These are phyloP conservation scores for Marchantia polymorpha DNA, from an alignment of 225 moss, liverwort and hornwort genomes.

Conservation along the genomic window DNA sequence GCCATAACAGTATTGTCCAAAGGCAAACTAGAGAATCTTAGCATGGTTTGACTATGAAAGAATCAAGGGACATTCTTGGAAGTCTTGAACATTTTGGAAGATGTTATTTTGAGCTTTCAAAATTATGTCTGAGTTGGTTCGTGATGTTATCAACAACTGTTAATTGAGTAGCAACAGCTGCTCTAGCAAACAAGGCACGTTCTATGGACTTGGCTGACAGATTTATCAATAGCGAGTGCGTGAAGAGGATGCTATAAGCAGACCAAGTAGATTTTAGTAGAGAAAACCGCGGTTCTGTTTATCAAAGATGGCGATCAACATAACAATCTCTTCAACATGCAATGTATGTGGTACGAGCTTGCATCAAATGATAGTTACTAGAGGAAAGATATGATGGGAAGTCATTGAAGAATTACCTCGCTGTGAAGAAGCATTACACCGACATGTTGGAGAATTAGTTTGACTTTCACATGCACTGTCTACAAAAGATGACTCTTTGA, in stretches of 20 bases:
- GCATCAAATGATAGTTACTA: conserved; percentile 98
- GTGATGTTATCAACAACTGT: conserved; percentile 80
- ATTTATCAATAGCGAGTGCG: conserved; percentile 94
- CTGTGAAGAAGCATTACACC: conserved; percentile 98
- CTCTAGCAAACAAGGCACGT: conserved; percentile 86
- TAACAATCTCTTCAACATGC: conserved; percentile 98
- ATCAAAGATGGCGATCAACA: conserved; percentile 99
- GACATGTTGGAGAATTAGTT: conserved; percentile 99
- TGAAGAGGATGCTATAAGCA: conserved; percentile 98
- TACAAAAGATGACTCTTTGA: conserved; percentile 96
- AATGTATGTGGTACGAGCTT: conserved; percentile 99
- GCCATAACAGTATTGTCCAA: conserved; percentile 7
- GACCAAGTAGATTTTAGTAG: conserved; percentile 94
- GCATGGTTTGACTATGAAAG: neutral
- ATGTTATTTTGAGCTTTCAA: conserved; percentile 87
- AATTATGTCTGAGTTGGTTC: conserved; percentile 69
- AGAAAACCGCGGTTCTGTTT: conserved; percentile 93
- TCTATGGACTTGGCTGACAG: conserved; percentile 98
- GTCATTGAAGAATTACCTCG: conserved; percentile 92
- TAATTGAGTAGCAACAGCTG: conserved; percentile 80
- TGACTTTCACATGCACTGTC: conserved; percentile 95
- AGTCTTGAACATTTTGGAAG: conserved; percentile 31
- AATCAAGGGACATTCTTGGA: conserved; percentile 3
- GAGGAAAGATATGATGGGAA: conserved; percentile 82
- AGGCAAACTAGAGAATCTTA: conserved; percentile 14